These are phyloP conservation scores for Aspergillus glaucus DNA, from an alignment of 2,329 filamentous ascomycete species.

Conservation along the genomic window DNA sequence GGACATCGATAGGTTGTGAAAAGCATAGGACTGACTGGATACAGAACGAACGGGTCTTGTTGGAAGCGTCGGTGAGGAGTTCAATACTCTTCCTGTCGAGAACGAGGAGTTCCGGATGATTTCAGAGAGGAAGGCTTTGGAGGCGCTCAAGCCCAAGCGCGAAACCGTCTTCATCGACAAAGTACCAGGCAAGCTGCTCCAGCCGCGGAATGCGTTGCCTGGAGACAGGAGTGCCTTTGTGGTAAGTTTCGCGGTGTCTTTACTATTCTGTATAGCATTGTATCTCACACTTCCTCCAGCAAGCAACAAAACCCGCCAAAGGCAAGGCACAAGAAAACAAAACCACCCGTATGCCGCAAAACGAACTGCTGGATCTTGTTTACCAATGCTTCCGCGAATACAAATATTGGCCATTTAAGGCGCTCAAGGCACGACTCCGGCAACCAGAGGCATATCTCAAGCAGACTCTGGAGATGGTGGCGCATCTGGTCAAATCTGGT, in stretches of 20 bases:
- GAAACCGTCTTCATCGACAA: conserved; percentile 48
- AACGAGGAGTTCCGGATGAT: conserved; percentile 63
- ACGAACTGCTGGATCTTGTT: conserved; percentile 79
- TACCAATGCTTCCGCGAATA: conserved; percentile 78
- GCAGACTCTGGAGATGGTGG: conserved; percentile 74
- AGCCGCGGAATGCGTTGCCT: conserved; percentile 50
- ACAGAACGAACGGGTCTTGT: conserved; percentile 71
- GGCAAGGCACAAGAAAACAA: conserved; percentile 64
- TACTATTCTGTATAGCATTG: background rate
- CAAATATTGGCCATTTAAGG: conserved; percentile 91
- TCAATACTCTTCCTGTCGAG: conserved; percentile 66
- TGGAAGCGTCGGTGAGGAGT: conserved; percentile 68
- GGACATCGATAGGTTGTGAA: background rate
- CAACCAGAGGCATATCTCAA: conserved; percentile 95
- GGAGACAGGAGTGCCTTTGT: conserved; percentile 37
- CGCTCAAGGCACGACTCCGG: conserved; percentile 66
- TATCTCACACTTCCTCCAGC: conserved; percentile 15
- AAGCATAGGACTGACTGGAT: background rate
- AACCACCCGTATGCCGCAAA: conserved; percentile 80
- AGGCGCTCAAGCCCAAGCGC: conserved; percentile 55
- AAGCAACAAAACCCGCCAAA: conserved; percentile 49
- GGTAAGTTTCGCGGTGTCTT: conserved; percentile 24
- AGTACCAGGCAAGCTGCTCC: conserved; percentile 47
- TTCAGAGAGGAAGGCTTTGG: conserved; percentile 52
- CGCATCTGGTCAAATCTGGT: conserved; percentile 73